Percentiles rank a stretch among this genome's conserved stretches.
Evolutionary conservation across 768 basidiomycete species (phyloP).

Genomic region (Gymnopilus junonius): DNA sequence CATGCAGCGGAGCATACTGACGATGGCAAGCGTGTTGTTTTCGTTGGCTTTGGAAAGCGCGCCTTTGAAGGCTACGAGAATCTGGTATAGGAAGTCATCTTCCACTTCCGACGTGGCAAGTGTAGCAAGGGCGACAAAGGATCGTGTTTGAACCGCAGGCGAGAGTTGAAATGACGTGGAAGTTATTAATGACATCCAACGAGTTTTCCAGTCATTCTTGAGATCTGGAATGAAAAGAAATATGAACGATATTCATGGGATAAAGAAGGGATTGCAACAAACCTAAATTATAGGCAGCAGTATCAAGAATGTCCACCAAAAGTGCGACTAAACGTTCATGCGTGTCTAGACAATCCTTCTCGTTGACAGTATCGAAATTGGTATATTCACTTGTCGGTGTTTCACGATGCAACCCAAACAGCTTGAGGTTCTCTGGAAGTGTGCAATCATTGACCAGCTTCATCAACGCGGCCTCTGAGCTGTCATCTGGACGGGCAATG

Average conservation of each 20-base stretch:
- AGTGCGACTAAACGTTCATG: conserved; percentile 70
- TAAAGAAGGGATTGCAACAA: conserved; percentile 20
- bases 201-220: conserved; percentile 87
- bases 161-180: conserved; percentile 91
- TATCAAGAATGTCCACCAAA: conserved; percentile 64
- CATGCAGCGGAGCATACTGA: conserved; percentile 90
- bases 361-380: conserved; percentile 56
- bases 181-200: conserved; percentile 91
- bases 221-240: conserved; percentile 50
- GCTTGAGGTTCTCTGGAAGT: conserved; percentile 56
- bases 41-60: conserved; percentile 72
- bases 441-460: conserved; percentile 65
- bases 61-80: conserved; percentile 83
- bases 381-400: conserved; percentile 73
- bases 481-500: conserved; percentile 60
- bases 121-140: conserved; percentile 83
- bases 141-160: conserved; percentile 85
- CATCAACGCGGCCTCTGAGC: conserved; percentile 62
- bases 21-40: conserved; percentile 70
- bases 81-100: conserved; percentile 92
- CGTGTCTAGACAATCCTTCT: conserved; percentile 60
- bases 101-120: conserved; percentile 87
- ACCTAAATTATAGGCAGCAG: conserved; percentile 75
- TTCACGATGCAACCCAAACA: conserved; percentile 75
- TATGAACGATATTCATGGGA: not conserved